Conservation (phyloP, 345 rosid species). For the Citrus cavaleriei region DNA sequence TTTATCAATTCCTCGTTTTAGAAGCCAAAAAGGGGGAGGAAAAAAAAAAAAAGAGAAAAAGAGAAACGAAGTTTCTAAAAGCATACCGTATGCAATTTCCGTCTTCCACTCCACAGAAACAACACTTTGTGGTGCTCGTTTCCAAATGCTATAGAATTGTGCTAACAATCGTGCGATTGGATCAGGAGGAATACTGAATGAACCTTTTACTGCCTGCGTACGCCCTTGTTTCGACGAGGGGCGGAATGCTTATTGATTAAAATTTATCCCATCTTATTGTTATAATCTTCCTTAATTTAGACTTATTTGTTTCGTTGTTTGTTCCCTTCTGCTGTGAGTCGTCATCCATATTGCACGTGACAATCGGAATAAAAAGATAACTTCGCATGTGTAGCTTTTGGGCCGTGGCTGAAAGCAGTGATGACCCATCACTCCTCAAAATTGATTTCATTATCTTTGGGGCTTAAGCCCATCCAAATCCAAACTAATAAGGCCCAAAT, state of each 20-base stretch:
- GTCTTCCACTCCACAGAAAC: too few species aligned
- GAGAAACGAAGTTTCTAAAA: too few species aligned
- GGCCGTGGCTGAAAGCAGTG: neutral
- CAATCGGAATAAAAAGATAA: neutral
- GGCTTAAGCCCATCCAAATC: neutral
- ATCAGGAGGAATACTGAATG: too few species aligned
- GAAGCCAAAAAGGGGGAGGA: neutral
- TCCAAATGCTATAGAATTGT: too few species aligned
- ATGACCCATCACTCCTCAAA: neutral
- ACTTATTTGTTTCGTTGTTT: too few species aligned
- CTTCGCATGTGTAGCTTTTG: neutral
- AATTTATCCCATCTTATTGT: neutral
- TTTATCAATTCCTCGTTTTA: neutral
- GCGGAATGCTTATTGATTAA: neutral
- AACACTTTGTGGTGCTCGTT: too few species aligned
- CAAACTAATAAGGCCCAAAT: neutral
- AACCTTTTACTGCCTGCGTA: too few species aligned
- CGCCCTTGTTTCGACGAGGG: neutral
- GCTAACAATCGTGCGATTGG: too few species aligned
- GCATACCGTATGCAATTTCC: too few species aligned
- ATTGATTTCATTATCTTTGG: neutral
- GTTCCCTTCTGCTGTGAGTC: too few species aligned
- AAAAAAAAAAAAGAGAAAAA: too few species aligned
- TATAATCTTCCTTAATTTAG: too few species aligned
- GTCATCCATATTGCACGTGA: neutral